phyloP scores from a whole-genome alignment of 345 rosid species.

The Gossypium raimondii region DNA sequence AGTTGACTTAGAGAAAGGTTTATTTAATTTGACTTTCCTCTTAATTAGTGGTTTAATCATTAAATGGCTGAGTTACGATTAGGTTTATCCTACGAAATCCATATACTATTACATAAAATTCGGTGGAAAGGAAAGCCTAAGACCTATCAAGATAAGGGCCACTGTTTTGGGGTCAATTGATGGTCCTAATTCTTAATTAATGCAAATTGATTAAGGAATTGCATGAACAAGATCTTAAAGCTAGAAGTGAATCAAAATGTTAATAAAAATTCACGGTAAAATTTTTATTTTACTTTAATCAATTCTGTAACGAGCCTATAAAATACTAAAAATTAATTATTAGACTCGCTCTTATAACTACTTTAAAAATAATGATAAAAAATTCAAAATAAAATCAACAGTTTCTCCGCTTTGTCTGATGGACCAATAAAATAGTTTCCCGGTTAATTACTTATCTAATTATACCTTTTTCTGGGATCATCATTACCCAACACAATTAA shows the following conservation, averaged over 20 bases:
- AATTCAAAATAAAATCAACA: not conserved
- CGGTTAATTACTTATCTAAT: not conserved
- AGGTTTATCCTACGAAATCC: conserved; percentile 1
- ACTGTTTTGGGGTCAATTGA: not conserved
- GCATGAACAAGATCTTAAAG: not conserved
- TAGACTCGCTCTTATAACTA: too few relatives aligned
- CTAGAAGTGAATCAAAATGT: not conserved
- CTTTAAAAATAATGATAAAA: not conserved
- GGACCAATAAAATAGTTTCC: not conserved
- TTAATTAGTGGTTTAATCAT: not conserved
- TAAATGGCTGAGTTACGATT: not conserved
- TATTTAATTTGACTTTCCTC: not conserved
- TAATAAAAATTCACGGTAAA: not conserved
- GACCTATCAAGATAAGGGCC: not conserved
- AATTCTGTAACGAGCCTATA: rapidly evolving
- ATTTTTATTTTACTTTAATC: too few relatives aligned
- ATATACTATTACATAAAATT: not conserved
- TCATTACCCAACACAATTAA: not conserved
- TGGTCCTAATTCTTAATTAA: not conserved
- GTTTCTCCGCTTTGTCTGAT: not conserved
- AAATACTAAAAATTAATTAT: too few relatives aligned
- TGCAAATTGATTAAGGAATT: not conserved
- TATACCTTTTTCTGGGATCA: not conserved
- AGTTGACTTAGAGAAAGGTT: not conserved
- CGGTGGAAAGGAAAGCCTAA: not conserved